These are phyloP conservation scores for Pseudonitzschia multiseries DNA, from an alignment of 108 stramenopile species.

Conservation along the genomic window DNA sequence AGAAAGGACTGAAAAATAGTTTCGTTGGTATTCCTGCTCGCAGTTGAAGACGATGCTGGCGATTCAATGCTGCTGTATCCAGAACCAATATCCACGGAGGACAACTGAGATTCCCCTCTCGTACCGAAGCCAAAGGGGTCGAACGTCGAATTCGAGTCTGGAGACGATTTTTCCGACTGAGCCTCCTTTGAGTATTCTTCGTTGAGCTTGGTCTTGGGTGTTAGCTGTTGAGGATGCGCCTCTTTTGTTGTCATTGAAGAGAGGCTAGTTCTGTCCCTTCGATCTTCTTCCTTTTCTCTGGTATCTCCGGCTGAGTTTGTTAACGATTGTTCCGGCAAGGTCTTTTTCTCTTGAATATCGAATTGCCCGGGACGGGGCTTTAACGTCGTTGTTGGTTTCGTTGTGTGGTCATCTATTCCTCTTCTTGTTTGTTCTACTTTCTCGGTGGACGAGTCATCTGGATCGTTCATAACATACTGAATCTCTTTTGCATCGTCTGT, in stretches of 20 bases:
- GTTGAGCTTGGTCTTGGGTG: not conserved
- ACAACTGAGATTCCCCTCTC: not conserved
- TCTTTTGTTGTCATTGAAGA: not conserved
- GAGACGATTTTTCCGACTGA: slow-evolving; percentile 1
- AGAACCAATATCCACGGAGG: not conserved
- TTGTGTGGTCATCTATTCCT: no score
- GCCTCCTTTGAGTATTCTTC: not conserved
- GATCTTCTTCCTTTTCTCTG: not conserved
- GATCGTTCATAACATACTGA: not conserved
- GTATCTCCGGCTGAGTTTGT: no score
- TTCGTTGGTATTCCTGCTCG: not conserved
- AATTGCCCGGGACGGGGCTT: not conserved
- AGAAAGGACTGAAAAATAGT: slow-evolving; percentile 11
- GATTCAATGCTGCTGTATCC: not conserved
- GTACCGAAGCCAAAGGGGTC: slow-evolving; percentile 4
- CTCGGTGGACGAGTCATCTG: not conserved
- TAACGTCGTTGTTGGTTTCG: not conserved
- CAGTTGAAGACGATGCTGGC: not conserved
- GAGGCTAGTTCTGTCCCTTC: not conserved
- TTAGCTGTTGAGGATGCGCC: not conserved
- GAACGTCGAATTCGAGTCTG: not conserved
- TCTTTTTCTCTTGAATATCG: not conserved
- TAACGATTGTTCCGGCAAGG: not conserved
- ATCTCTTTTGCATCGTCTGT: not conserved
- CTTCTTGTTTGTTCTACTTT: not conserved